phyloP scores from a whole-genome alignment of 495 filamentous ascomycete species.

The Eremomyces bilateralis region DNA sequence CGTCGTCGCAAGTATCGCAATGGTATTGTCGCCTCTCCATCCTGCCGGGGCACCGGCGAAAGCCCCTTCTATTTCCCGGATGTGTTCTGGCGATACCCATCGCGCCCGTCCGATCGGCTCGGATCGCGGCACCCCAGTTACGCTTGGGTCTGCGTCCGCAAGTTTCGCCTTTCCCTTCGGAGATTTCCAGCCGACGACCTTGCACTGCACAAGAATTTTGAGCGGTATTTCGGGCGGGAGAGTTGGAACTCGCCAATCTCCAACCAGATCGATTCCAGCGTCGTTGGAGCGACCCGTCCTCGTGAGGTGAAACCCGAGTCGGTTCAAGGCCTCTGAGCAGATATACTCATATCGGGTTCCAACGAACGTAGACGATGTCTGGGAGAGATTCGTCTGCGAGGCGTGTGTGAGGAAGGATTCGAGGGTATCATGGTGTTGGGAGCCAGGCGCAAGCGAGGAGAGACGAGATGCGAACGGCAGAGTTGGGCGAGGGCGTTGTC shows the following conservation, averaged over 20 bases:
- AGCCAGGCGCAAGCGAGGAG: too few species aligned
- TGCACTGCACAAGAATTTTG: conserved; percentile 64
- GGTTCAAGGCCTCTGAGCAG: conserved; percentile 35
- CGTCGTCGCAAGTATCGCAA: conserved; percentile 38
- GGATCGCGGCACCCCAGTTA: too few species aligned
- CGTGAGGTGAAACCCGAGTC: conserved; percentile 40
- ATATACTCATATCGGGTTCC: conserved; percentile 64
- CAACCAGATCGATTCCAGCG: conserved; percentile 65
- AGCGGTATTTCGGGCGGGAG: conserved; percentile 19
- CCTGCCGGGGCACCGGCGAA: conserved; percentile 46
- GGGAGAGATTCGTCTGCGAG: conserved; percentile 27
- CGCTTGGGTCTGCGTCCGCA: neutral
- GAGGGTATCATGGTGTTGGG: conserved; percentile 35
- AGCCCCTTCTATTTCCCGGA: conserved; percentile 74
- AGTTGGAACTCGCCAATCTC: conserved; percentile 51
- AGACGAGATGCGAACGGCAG: too few species aligned
- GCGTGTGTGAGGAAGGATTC: conserved; percentile 54
- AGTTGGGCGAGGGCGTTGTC: too few species aligned
- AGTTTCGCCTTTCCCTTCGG: neutral
- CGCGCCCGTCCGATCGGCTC: neutral
- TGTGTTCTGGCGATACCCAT: conserved; percentile 30
- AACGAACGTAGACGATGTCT: conserved; percentile 30
- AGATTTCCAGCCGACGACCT: conserved; percentile 31
- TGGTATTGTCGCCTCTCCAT: conserved; percentile 35
- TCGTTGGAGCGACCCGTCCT: conserved; percentile 58